Base-by-base conservation (phyloP, 1,284 basidiomycete genomes). In the Xerocomus tenax region DNA sequence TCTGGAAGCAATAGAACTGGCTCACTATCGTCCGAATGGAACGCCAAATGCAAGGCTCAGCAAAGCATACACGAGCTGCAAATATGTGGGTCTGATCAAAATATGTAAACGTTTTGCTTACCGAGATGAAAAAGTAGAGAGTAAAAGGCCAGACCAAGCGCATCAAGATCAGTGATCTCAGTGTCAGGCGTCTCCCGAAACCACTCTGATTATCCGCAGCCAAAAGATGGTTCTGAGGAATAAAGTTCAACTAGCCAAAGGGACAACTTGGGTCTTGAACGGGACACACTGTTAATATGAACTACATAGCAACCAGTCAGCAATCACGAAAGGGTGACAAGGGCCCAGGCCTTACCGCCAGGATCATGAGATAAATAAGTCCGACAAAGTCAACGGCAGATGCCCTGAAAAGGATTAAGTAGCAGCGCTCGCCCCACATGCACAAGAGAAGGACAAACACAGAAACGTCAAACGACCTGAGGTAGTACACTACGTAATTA, bases 381-480 rank as follows among this genome's bases (percentile, higher is more conserved):
- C 84, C 88, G 23, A 90, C 86, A 53, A 84, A 85, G 36, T 80
- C 76, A 40, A 82, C 75, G 0, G 87, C 89, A 9, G 77, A 72
- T 0, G 86, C 85, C 5, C 87, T 87, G 56, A 21, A 48, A 41
- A 48, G 8, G 21, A 39, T 47, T 32, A 13, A 30, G 19, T 39
- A 30, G 9, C 38, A 34, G 30, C 12, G 9, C 28, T 38, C 13
- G n/a, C 44, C 16, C 34, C 18, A 9, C 36, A 28, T 36, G 23
- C 19, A 46, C 16, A 28, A 45, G n/a, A 50, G 15, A 21, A 48
- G 15, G 18, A 63, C 75, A 39, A 70, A 79, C 74, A 75, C 77
- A 21, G 84, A 78, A 35, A 79, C 69, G 55, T 81, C 73, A 60
- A 85, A 90, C 0, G 85, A 84, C 29, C 79, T 69, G 1, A 86